Evolutionary conservation across 73 alveolate genomes (phyloP), one percentile per base, ranked within the genome.

Genomic region (Paramecium caudatum): DNA sequence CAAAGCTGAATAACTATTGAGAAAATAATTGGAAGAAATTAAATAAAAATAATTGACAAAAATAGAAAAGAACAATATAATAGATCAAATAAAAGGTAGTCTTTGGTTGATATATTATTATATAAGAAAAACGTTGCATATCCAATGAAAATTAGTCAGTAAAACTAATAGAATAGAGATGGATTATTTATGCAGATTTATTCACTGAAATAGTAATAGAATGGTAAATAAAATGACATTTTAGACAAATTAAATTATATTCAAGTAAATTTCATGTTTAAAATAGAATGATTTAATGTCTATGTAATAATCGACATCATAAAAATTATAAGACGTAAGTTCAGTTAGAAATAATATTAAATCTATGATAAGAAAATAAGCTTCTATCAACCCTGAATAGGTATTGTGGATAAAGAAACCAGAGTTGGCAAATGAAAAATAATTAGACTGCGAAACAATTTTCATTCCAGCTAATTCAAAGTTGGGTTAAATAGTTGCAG

Each of bases 31-130:
- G 30, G 80, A 55, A 55, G 80, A 55, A 21, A 55, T 55, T 16
- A 55, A 43, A 55, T 37, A 6, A 2, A 55, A 43, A 55, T 21
- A 55, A 27, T 43, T 27, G 23, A 27, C 80, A 10, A 55, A 55
- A 55, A 27, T 55, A 27, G 80, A 55, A 55, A 55, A 55, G 23
- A 27, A 17, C 23, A 55, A 55, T 55, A 55, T 23, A 2, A 27
- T 27, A 10, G 23, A 55, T 27, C 6, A 21, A 10, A n/a, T n/a
- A n/a, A 27, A 55, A 55, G 80, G 80, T 55, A 55, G 80, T 55
- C 23, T 55, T 55, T 55, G 80, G 80, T 55, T 55, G 80, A 55
- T 55, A 55, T 55, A 55, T 19, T 55, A 55, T 55, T 55, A 55
- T 55, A 55, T 55, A 55, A 55, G 80, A 55, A 55, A 55, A 23